A percentile compares a stretch with the other conserved stretches of the same genome.
phyloP scores from a whole-genome alignment of 2,329 filamentous ascomycete species.

The Daldinia eschscholtzii region DNA sequence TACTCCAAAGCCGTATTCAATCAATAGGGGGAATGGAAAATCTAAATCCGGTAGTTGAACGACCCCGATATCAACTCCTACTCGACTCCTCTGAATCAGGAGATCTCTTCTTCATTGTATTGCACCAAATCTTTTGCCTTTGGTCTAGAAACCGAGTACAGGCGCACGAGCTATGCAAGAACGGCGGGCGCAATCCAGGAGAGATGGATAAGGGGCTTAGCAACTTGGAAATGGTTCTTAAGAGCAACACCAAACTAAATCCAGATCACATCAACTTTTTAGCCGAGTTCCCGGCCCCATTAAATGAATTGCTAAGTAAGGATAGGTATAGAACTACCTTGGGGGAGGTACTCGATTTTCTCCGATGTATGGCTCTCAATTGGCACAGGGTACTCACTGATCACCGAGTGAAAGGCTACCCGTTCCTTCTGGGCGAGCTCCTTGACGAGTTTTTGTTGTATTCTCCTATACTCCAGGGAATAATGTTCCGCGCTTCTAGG shows the following conservation, averaged over 20 bases:
- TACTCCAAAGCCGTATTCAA: neutral
- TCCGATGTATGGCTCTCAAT: conserved; percentile 57
- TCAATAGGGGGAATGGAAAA: conserved; percentile 35
- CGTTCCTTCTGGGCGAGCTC: conserved; percentile 70
- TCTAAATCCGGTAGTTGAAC: conserved; percentile 55
- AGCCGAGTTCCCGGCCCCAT: conserved; percentile 53
- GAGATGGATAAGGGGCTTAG: conserved; percentile 53
- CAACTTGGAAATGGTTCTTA: conserved; percentile 55
- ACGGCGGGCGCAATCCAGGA: conserved; percentile 42
- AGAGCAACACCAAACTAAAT: conserved; percentile 54
- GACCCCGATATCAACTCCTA: conserved; percentile 67
- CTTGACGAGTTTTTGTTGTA: conserved; percentile 59
- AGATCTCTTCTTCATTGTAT: conserved; percentile 73
- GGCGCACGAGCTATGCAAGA: conserved; percentile 55
- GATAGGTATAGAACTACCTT: conserved; percentile 42
- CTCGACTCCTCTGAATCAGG: conserved; percentile 64
- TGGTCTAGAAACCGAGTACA: conserved; percentile 58
- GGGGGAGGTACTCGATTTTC: conserved; percentile 58
- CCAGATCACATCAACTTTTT: conserved; percentile 52
- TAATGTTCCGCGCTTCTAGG: conserved; percentile 65
- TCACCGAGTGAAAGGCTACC: conserved; percentile 58
- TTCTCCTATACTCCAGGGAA: conserved; percentile 65
- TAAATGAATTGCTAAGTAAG: conserved; percentile 35
- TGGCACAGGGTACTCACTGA: conserved; percentile 57
- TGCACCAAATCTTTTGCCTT: conserved; percentile 75